Evolutionary conservation across 768 basidiomycete species (phyloP).

Genomic region (Suillus spraguei): DNA sequence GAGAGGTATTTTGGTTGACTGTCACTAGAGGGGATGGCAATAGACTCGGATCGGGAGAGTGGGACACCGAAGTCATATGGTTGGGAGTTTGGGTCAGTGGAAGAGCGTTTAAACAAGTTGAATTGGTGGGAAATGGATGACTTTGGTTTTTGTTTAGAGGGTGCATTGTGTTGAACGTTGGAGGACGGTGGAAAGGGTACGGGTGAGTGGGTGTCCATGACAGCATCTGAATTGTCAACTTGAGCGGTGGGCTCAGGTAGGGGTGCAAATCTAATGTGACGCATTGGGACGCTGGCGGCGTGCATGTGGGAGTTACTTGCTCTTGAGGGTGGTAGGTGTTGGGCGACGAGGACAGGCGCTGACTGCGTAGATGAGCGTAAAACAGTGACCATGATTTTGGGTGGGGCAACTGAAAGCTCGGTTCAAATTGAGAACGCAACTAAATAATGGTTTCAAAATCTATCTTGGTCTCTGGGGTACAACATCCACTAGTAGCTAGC

Average conservation of each 20-base stretch:
- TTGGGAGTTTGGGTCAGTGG: neutral
- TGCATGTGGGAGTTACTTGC: neutral
- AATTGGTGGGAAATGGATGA: neutral
- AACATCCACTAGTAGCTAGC: neutral
- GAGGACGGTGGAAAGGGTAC: neutral
- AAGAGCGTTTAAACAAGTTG: slow-evolving; percentile 7
- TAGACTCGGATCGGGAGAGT: slow-evolving; percentile 4
- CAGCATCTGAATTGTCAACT: neutral
- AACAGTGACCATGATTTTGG: neutral
- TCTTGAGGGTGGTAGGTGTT: neutral
- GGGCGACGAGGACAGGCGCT: neutral
- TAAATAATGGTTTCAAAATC: neutral
- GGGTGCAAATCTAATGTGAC: slow-evolving; percentile 2
- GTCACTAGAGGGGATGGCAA: neutral
- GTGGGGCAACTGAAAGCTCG: neutral
- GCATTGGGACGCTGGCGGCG: neutral
- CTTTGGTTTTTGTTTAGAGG: neutral
- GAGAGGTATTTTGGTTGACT: neutral
- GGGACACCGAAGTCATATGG: neutral
- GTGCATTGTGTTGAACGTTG: neutral
- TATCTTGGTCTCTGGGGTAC: neutral
- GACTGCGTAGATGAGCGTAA: neutral
- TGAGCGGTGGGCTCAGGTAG: neutral
- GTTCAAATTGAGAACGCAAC: neutral
- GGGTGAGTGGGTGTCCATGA: neutral